Conservation (phyloP, 768 basidiomycete genomes). For the Pleurotus platypus region DNA sequence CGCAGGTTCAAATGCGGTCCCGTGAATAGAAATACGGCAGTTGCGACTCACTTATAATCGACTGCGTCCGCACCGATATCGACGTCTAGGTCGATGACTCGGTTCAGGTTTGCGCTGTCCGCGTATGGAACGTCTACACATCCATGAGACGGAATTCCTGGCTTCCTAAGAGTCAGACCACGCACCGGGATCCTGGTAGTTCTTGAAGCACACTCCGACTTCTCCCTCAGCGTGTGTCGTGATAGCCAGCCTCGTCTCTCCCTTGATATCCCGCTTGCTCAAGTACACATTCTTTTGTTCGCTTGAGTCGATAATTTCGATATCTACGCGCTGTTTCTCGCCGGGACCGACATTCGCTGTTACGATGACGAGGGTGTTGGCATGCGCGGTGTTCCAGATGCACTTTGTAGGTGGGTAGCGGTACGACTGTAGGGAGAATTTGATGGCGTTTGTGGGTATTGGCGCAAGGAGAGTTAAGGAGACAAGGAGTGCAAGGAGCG, state of each 20-base stretch:
- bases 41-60: constrained; percentile 80
- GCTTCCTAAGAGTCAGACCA: constrained; percentile 13
- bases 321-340: constrained; percentile 77
- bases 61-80: constrained; percentile 98
- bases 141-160: constrained; percentile 1
- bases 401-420: constrained; percentile 79
- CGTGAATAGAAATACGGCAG: constrained; percentile 22
- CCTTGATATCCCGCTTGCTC: constrained; percentile 82
- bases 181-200: constrained; percentile 72
- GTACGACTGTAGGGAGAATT: constrained; percentile 74
- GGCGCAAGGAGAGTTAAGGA: constrained; percentile 20
- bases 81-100: constrained; percentile 88
- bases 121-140: constrained; percentile 41
- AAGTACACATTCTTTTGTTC: constrained; percentile 85
- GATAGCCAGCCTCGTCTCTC: constrained; percentile 89
- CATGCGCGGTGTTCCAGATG: constrained; percentile 92
- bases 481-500: not conserved
- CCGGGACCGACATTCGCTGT: constrained; percentile 89
- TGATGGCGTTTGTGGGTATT: constrained; percentile 56
- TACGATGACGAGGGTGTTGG: constrained; percentile 88
- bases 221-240: constrained; percentile 93
- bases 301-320: constrained; percentile 91
- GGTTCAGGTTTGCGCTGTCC: constrained; percentile 45
- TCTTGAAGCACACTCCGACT: constrained; percentile 93
- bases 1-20: constrained; percentile 3